Conservation (phyloP, 148 eudicot species). For the Rhododendron williamsianum region DNA sequence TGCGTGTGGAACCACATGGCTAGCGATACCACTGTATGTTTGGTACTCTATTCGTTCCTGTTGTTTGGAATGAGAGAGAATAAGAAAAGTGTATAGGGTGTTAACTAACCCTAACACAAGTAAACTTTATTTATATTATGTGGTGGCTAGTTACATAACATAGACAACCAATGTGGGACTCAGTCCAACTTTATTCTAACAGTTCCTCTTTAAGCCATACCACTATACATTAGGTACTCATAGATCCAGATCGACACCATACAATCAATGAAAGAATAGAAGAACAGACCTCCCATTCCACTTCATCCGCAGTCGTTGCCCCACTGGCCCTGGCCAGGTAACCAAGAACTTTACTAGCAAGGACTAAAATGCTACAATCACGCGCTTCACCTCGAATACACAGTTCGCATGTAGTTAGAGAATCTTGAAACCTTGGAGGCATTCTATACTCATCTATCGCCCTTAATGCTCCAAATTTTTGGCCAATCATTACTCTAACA, state of each 20-base stretch:
- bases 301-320: conserved; percentile 96
- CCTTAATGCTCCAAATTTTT: conserved; percentile 88
- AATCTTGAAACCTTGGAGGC: conserved; percentile 85
- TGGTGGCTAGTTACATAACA: no score
- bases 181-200: no score
- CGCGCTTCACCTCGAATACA: conserved; percentile 65
- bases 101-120: no score
- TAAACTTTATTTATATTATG: no score
- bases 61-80: no score
- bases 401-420: conserved; percentile 71
- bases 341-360: conserved; percentile 90
- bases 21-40: no score
- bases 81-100: no score
- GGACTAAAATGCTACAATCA: conserved; percentile 69
- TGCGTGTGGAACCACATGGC: no score
- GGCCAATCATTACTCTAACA: conserved; percentile 71
- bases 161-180: no score
- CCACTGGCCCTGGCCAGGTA: conserved; percentile 90
- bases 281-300: conserved; percentile 66
- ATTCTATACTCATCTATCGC: conserved; percentile 93
- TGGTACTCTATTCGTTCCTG: no score
- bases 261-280: not conserved
- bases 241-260: not conserved
- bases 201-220: conserved; percentile 46
- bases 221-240: conserved; percentile 7